These are phyloP conservation scores for Dissophora globulifera DNA, from an alignment of 192 early-diverging fungal genomes.

Conservation along the genomic window DNA sequence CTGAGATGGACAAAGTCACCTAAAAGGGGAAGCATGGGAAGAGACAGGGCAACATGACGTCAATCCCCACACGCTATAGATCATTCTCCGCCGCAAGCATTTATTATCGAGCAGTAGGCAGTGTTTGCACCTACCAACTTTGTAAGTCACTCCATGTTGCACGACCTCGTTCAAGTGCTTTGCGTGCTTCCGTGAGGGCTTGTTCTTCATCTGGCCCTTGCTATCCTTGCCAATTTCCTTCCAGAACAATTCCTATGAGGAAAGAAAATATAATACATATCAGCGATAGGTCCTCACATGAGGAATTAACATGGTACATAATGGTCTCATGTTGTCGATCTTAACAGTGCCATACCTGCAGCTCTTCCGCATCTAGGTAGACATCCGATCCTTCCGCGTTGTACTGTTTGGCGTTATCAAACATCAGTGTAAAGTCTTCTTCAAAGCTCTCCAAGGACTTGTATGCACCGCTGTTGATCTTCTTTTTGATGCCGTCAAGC, in stretches of 20 bases:
- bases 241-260: conserved; percentile 45
- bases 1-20: conserved; percentile 74
- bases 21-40: conserved; percentile 1
- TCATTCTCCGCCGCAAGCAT: too few relatives aligned
- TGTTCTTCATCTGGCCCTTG: conserved; percentile 11
- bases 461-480: conserved; percentile 73
- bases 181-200: conserved; percentile 28
- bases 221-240: conserved; percentile 51
- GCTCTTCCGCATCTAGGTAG: conserved; percentile 76
- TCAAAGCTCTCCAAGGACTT: conserved; percentile 74
- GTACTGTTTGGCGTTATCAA: conserved; percentile 92
- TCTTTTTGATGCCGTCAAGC: conserved; percentile 66
- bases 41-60: too few relatives aligned
- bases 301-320: not conserved
- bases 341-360: too few relatives aligned
- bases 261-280: too few relatives aligned
- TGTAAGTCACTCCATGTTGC: conserved; percentile 18
- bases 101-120: too few relatives aligned
- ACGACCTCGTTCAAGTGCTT: conserved; percentile 23
- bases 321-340: too few relatives aligned
- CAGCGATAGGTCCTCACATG: too few relatives aligned
- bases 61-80: too few relatives aligned
- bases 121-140: conserved; percentile 34
- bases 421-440: conserved; percentile 85
- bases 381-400: conserved; percentile 89